Percentiles rank a stretch among this genome's conserved stretches.
These are phyloP conservation scores for Myxozyma nipponensis DNA, from an alignment of 805 yeast species.

Conservation along the genomic window DNA sequence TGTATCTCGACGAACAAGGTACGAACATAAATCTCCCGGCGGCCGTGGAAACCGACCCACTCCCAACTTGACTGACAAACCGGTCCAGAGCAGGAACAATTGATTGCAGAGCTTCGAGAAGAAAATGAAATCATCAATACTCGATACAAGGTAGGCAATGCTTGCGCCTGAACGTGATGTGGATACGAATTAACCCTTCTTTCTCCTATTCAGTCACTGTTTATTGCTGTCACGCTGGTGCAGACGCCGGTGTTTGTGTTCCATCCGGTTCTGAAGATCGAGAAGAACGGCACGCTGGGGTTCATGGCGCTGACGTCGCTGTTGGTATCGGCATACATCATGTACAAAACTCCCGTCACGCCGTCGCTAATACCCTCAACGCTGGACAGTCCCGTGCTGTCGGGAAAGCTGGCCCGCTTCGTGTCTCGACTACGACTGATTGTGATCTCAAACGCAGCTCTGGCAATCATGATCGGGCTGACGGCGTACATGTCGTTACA, in stretches of 20 bases:
- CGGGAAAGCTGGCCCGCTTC: neutral
- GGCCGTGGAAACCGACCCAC: neutral
- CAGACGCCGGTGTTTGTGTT: constrained; percentile 22
- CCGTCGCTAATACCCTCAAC: constrained; percentile 6
- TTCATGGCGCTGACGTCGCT: constrained; percentile 13
- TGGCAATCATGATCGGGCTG: constrained; percentile 8
- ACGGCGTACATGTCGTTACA: constrained; percentile 11
- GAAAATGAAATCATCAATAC: constrained; percentile 19
- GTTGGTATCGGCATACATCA: constrained; percentile 15
- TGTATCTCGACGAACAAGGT: constrained; percentile 27
- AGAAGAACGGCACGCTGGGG: constrained; percentile 11
- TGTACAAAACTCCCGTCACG: constrained; percentile 15
- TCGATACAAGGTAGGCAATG: constrained; percentile 16
- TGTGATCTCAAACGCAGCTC: constrained; percentile 6
- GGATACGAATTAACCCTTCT: neutral
- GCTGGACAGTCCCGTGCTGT: neutral
- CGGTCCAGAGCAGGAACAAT: constrained; percentile 21
- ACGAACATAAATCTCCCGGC: neutral
- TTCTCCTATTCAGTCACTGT: neutral
- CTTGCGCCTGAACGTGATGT: neutral
- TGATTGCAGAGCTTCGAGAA: constrained; percentile 13
- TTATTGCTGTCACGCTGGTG: constrained; percentile 14
- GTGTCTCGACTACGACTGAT: constrained; percentile 1
- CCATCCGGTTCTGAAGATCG: constrained; percentile 18
- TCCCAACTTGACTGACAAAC: constrained; percentile 1